A percentile compares a stretch with the other conserved stretches of the same genome.
phyloP scores from a whole-genome alignment of 2,329 filamentous ascomycete species.

The Falciphora oryzae region DNA sequence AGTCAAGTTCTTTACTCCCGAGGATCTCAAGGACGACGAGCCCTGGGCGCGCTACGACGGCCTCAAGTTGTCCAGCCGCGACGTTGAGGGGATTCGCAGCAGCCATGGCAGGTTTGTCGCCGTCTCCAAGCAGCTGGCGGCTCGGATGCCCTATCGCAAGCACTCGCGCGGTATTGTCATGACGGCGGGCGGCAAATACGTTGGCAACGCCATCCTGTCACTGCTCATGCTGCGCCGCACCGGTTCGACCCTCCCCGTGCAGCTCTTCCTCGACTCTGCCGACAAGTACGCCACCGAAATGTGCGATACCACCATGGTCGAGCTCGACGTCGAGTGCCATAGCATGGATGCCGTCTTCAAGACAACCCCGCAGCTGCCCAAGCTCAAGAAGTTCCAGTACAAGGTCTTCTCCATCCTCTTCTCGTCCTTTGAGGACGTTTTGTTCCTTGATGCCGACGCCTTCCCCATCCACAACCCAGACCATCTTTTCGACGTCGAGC shows the following conservation, averaged over 20 bases:
- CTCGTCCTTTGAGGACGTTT: conserved; percentile 51
- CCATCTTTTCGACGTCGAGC: conserved; percentile 42
- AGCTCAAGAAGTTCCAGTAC: conserved; percentile 42
- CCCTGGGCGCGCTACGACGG: background rate
- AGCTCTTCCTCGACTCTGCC: conserved; percentile 29
- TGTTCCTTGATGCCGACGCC: conserved; percentile 54
- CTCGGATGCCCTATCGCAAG: conserved; percentile 25
- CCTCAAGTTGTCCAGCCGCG: background rate
- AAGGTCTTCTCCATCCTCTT: conserved; percentile 53
- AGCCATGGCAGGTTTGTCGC: conserved; percentile 33
- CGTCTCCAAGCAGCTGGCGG: conserved; percentile 22
- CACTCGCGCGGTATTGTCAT: conserved; percentile 42
- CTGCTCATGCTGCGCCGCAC: conserved; percentile 45
- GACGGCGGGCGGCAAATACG: conserved; percentile 39
- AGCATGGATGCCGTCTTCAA: conserved; percentile 24
- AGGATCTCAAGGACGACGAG: background rate
- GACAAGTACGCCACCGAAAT: conserved; percentile 24
- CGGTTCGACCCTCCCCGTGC: conserved; percentile 43
- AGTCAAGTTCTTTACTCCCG: background rate
- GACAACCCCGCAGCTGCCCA: conserved; percentile 15
- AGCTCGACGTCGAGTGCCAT: conserved; percentile 27
- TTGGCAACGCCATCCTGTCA: conserved; percentile 43
- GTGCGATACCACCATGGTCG: conserved; percentile 25
- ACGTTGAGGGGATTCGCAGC: background rate
- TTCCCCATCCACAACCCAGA: conserved; percentile 38